Base-by-base conservation (phyloP, 2,329 filamentous ascomycete genomes). In the Periconia sp. region DNA sequence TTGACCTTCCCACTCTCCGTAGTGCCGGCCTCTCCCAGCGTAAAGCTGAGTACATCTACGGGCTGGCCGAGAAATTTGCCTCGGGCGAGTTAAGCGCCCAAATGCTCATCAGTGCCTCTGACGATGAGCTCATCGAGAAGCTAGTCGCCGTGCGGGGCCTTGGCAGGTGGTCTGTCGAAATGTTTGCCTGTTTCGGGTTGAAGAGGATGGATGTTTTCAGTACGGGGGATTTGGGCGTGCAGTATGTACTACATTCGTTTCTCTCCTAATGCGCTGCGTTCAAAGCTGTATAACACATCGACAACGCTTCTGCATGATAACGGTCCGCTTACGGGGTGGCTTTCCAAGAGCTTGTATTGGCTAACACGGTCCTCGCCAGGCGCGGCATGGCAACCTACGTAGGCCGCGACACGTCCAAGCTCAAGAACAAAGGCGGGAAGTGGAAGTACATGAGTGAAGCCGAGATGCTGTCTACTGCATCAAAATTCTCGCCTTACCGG, bases 371-470 rank as follows among this genome's bases (percentile, higher is more conserved):
- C n/a, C n/a, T 18, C 29, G 24, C 40, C 40, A 81, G 79, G 61
- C 79, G 92, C 61, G 94, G 94, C 8, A 95, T 96, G 85, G 94
- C 94, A 1, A 86, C 88, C 0, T 92, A 94, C 64, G 78, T 85
- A 34, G 94, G 94, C 1, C 83, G 82, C 46, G 89, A 97, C 66
- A 84, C 97, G 16, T 82, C 77, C 32, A 95, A 92, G 72, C 73
- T 96, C 46, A 96, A 95, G 73, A 77, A 74, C 24, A 88, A 69
- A 48, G 86, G 86, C 22, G 88, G 89, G 31, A 97, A 97, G 75
- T 97, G 91, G 87, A 97, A 97, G 56, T 99, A 97, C 69, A 96
- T 97, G 91, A 82, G 80, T 24, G 94, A 97, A 73, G 82, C 84
- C 65, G 94, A 97, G 48, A 97, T 99, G 94, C 68, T 87, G 48